Evolutionary conservation across 768 basidiomycete genomes (phyloP), one percentile per base, ranked within the genome.

Genomic region (Macrolepiota albuminosa): DNA sequence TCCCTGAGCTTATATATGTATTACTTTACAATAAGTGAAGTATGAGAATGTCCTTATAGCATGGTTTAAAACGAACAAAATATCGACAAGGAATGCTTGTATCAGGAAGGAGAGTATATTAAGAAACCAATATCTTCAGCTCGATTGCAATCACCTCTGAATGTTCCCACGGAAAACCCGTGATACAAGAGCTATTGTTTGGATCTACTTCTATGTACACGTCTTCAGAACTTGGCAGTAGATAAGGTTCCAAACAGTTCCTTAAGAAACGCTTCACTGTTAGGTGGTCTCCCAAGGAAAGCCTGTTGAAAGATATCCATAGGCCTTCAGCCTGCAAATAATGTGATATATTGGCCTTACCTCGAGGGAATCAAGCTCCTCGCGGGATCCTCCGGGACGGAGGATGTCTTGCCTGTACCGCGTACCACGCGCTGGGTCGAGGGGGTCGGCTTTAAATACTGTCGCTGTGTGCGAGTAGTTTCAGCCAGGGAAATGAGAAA

Each of bases 361-460:
- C 79, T 88, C 80, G 59, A 95, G 79, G n/a, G 87, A 88, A 49
- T 90, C 87, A 58, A 85, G 72, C 65, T 93, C 93, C 62, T 95
- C 91, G 13, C 88, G 82, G 63, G 86, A 89, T 31, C 89, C 91
- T 29, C 93, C 91, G 8, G 82, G 81, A 36, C 74, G 71, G 18
- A 95, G 78, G 61, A 95, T 93, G 70, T 85, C 85, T 61, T 89
- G 81, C 3, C 91, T 82, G 70, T 95, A 95, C 29, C 72, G 75
- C 62, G 79, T 75, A 4, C 93, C 91, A 16, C 83, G 81, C 26
- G 71, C 74, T 0, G 88, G 84, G 67, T 87, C 84, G 58, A 95
- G 76, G 21, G 91, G 91, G 66, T 90, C 88, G 34, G 78, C 76
- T 67, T 89, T 87, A 77, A 95, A 95, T n/a, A 94, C 81, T 1